A percentile compares a stretch with the other conserved stretches of the same genome.
phyloP scores from a whole-genome alignment of 2,329 filamentous ascomycete genomes.

The Xylariomycetidae sp. region DNA sequence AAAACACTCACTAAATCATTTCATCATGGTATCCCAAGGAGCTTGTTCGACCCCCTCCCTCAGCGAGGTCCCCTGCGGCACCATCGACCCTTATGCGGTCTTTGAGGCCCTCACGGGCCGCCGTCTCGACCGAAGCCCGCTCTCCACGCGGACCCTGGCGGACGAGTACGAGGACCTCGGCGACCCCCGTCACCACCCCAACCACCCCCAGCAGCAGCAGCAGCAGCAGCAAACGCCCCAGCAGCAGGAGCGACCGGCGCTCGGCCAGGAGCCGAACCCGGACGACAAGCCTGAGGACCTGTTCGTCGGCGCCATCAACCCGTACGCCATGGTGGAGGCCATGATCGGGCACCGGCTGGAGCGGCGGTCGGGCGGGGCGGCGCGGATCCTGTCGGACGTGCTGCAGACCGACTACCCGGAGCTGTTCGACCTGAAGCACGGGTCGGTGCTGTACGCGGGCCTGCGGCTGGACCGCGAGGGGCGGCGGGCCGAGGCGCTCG shows the following conservation, averaged over 20 bases:
- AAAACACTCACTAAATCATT: too few relatives aligned
- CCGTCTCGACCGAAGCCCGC: conserved; percentile 22
- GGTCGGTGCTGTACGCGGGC: conserved; percentile 38
- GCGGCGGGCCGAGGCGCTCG: conserved; percentile 31
- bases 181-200: too few relatives aligned
- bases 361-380: conserved; percentile 27
- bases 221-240: too few relatives aligned
- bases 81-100: conserved; percentile 32
- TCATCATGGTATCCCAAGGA: conserved; percentile 18
- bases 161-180: conserved; percentile 31
- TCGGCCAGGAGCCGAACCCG: conserved; percentile 23
- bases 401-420: conserved; percentile 44
- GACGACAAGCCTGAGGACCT: conserved; percentile 35
- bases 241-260: conserved; percentile 15
- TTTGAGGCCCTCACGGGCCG: conserved; percentile 34
- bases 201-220: too few relatives aligned
- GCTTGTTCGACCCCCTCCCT: conserved; percentile 10
- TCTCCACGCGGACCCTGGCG: conserved; percentile 20
- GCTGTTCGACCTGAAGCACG: conserved; percentile 41
- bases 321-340: conserved; percentile 39
- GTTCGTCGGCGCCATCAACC: conserved; percentile 37
- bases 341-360: conserved; percentile 38
- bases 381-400: conserved; percentile 34
- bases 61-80: conserved; percentile 7
- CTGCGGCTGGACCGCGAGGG: conserved; percentile 35